Percentiles rank a stretch among this genome's conserved stretches.
These are phyloP conservation scores for Ceriops decandra DNA, from an alignment of 345 rosid genomes.

Conservation along the genomic window DNA sequence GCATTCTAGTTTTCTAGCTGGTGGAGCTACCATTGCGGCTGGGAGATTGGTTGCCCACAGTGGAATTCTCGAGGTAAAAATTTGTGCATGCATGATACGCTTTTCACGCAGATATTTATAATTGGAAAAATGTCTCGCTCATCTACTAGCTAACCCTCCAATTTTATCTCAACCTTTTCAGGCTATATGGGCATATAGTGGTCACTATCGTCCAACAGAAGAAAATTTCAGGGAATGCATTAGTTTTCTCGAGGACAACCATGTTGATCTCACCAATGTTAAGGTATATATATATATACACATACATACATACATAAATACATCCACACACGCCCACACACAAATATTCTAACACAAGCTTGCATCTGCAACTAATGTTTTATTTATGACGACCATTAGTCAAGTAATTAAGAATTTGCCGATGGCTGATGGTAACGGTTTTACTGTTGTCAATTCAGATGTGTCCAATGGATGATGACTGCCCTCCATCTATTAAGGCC, in stretches of 20 bases:
- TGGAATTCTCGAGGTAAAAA: conserved; percentile 50
- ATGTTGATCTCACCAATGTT: conserved; percentile 71
- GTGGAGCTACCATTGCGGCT: conserved; percentile 68
- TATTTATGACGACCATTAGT: too few relatives aligned
- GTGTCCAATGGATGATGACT: conserved; percentile 68
- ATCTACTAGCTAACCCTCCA: background rate
- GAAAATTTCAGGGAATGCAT: conserved; percentile 84
- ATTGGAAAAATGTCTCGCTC: background rate
- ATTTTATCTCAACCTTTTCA: conserved; percentile 16
- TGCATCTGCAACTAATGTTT: background rate
- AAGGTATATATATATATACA: conserved; percentile 35
- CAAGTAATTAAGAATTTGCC: too few relatives aligned
- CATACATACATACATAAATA: too few relatives aligned
- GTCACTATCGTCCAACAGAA: conserved; percentile 92
- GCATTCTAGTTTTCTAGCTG: conserved; percentile 66
- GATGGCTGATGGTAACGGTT: conserved; percentile 5
- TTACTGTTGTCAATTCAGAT: conserved; percentile 35
- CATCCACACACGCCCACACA: background rate
- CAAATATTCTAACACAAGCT: background rate
- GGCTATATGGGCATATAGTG: conserved; percentile 98
- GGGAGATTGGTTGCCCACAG: conserved; percentile 55
- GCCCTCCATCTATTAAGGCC: conserved; percentile 6
- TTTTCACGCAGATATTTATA: background rate
- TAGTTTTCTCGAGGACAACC: conserved; percentile 54
- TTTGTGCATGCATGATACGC: background rate